These are phyloP conservation scores for Penicillium fuscoglaucum DNA, from an alignment of 2,329 filamentous ascomycete genomes.

Conservation along the genomic window DNA sequence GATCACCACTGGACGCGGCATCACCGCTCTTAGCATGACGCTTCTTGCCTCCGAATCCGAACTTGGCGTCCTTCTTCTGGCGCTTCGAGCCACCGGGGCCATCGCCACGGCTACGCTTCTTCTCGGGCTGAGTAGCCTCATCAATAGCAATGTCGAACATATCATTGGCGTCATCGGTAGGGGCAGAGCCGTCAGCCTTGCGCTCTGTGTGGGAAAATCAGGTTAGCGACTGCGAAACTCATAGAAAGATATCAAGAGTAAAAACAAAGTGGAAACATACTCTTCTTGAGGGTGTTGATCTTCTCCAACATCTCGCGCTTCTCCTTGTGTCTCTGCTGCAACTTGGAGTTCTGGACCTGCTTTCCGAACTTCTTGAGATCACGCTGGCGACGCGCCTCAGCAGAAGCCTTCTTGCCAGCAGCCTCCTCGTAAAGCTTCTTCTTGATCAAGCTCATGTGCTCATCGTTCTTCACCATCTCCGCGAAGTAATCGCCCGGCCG, in stretches of 20 bases:
- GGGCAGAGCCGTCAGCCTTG: slow-evolving; percentile 63
- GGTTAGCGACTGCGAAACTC: slow-evolving; percentile 25
- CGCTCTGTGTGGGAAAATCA: slow-evolving; percentile 65
- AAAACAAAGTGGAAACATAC: slow-evolving; percentile 57
- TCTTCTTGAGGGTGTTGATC: slow-evolving; percentile 92
- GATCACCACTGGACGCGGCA: slow-evolving; percentile 76
- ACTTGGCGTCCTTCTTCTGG: slow-evolving; percentile 92
- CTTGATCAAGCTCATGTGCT: slow-evolving; percentile 97
- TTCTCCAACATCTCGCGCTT: slow-evolving; percentile 94
- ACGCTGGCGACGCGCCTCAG: slow-evolving; percentile 85
- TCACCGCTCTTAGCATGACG: slow-evolving; percentile 86
- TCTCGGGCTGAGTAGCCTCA: slow-evolving; percentile 60
- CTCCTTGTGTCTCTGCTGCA: slow-evolving; percentile 89
- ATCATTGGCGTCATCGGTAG: slow-evolving; percentile 70
- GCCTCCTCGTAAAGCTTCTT: slow-evolving; percentile 90
- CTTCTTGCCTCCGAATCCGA: slow-evolving; percentile 96
- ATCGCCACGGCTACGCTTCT: slow-evolving; percentile 47
- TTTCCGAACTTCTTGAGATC: slow-evolving; percentile 99
- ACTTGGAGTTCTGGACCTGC: slow-evolving; percentile 92
- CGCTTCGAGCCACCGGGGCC: slow-evolving; percentile 62
- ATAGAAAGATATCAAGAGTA: background rate
- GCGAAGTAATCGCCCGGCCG: slow-evolving; percentile 94
- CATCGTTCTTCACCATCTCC: slow-evolving; percentile 98
- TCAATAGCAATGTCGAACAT: slow-evolving; percentile 91
- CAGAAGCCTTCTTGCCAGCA: slow-evolving; percentile 84